phyloP scores from a whole-genome alignment of 768 basidiomycete genomes.

The Peribolospora baueri region DNA sequence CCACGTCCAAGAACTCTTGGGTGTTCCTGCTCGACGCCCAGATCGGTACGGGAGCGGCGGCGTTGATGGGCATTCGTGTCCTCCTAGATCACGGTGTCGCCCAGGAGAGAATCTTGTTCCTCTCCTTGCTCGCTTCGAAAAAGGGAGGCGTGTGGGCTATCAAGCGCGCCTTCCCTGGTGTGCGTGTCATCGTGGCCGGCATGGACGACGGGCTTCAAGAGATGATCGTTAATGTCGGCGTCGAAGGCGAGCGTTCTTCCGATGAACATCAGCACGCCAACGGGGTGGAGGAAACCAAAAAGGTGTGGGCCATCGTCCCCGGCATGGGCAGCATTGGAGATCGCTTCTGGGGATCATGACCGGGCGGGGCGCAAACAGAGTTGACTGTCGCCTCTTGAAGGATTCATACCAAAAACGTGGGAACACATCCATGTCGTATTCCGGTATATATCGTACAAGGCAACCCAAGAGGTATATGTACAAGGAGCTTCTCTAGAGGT shows the following conservation, averaged over 20 bases:
- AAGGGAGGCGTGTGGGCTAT: slow-evolving; percentile 54
- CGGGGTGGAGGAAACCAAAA: slow-evolving; percentile 40
- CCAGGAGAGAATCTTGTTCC: slow-evolving; percentile 26
- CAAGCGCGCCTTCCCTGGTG: slow-evolving; percentile 53
- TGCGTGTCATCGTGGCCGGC: slow-evolving; percentile 47
- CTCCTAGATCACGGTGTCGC: slow-evolving; percentile 75
- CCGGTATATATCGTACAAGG: too few species aligned
- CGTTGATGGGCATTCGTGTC: slow-evolving; percentile 85
- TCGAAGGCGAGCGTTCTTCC: slow-evolving; percentile 7
- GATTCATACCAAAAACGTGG: too few species aligned
- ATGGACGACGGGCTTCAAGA: slow-evolving; percentile 57
- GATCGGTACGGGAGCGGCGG: slow-evolving; percentile 62
- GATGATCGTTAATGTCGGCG: slow-evolving; percentile 13
- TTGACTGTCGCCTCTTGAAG: too few species aligned
- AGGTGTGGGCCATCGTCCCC: slow-evolving; percentile 54
- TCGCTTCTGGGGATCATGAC: slow-evolving; percentile 19
- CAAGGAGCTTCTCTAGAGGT: too few species aligned
- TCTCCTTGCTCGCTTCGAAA: slow-evolving; percentile 51
- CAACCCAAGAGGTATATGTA: too few species aligned
- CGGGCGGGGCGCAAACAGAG: too few species aligned
- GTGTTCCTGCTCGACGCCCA: slow-evolving; percentile 75
- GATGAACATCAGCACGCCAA: background rate
- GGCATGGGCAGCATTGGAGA: slow-evolving; percentile 66
- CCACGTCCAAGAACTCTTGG: slow-evolving; percentile 41
- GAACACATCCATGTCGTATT: too few species aligned